Percentiles rank a stretch among this genome's conserved stretches.
Evolutionary conservation across 2,329 filamentous ascomycete genomes (phyloP).

Genomic region (Didymella segeticola): DNA sequence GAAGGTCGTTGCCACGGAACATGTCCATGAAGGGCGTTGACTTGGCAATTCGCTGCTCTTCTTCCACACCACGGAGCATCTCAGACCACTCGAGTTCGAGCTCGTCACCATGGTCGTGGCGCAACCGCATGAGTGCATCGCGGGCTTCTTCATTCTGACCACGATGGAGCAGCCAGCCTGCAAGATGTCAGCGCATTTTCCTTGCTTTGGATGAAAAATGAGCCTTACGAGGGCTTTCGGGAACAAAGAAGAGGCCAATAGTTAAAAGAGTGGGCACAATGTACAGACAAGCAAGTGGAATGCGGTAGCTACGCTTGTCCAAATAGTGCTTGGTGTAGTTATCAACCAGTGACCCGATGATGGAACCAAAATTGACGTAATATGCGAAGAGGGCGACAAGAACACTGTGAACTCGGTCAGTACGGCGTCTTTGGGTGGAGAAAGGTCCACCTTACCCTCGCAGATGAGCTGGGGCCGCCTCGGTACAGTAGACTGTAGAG

Average conservation of each 20-base stretch:
- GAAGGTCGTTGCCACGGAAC: constrained; percentile 57
- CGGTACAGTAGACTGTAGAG: constrained; percentile 58
- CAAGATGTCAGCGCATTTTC: background rate
- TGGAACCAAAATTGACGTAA: constrained; percentile 58
- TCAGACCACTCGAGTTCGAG: constrained; percentile 38
- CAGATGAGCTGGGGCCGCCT: constrained; percentile 43
- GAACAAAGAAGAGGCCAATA: constrained; percentile 41
- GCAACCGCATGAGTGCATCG: constrained; percentile 22
- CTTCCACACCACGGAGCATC: constrained; percentile 36
- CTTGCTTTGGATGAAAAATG: too few relatives aligned
- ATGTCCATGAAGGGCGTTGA: constrained; percentile 59
- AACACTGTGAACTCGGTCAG: constrained; percentile 49
- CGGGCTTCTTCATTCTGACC: constrained; percentile 23
- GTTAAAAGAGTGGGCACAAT: constrained; percentile 58
- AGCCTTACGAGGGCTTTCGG: constrained; percentile 43
- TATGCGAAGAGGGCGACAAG: constrained; percentile 54
- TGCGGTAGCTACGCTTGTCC: constrained; percentile 44
- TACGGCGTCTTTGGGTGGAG: background rate
- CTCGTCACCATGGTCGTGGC: constrained; percentile 26
- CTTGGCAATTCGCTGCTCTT: constrained; percentile 54
- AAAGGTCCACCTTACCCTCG: constrained; percentile 28
- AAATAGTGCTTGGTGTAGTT: constrained; percentile 36
- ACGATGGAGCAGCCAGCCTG: constrained; percentile 48
- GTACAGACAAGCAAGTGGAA: constrained; percentile 61
- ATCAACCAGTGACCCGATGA: constrained; percentile 51